phyloP scores from a whole-genome alignment of 306 rosid genomes.

The Phaseolus lunatus region DNA sequence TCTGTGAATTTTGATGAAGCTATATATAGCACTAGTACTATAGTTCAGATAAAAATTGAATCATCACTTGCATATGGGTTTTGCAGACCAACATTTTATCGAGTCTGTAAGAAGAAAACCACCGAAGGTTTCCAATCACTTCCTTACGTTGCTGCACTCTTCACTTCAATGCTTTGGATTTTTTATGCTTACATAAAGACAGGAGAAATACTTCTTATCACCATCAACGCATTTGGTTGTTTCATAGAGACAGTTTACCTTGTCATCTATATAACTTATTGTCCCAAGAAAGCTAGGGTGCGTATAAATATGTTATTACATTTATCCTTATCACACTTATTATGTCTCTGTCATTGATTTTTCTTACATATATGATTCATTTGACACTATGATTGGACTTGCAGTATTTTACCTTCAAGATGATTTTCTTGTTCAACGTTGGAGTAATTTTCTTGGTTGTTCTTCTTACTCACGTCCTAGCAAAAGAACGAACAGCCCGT shows the following conservation, averaged over 20 bases:
- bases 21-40: neutral
- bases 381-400: conserved; percentile 31
- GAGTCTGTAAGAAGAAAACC: conserved; percentile 86
- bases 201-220: conserved; percentile 72
- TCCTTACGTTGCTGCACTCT: conserved; percentile 89
- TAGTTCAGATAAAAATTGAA: neutral
- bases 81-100: conserved; percentile 74
- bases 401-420: conserved; percentile 75
- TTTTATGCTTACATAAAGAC: conserved; percentile 82
- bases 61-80: neutral
- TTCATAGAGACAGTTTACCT: conserved; percentile 81
- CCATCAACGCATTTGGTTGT: conserved; percentile 80
- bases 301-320: neutral
- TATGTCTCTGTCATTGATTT: neutral
- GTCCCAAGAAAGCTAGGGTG: conserved; percentile 81
- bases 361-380: neutral
- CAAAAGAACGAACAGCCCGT: conserved; percentile 60
- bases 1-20: neutral
- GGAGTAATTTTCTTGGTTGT: conserved; percentile 76
- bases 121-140: conserved; percentile 89
- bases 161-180: conserved; percentile 90
- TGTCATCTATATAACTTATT: conserved; percentile 65
- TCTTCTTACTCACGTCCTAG: conserved; percentile 69
- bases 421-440: conserved; percentile 66
- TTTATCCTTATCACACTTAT: neutral